A percentile compares a stretch with the other conserved stretches of the same genome.
phyloP scores from a whole-genome alignment of 1,284 basidiomycete genomes.

The Ganoderma lingzhi region DNA sequence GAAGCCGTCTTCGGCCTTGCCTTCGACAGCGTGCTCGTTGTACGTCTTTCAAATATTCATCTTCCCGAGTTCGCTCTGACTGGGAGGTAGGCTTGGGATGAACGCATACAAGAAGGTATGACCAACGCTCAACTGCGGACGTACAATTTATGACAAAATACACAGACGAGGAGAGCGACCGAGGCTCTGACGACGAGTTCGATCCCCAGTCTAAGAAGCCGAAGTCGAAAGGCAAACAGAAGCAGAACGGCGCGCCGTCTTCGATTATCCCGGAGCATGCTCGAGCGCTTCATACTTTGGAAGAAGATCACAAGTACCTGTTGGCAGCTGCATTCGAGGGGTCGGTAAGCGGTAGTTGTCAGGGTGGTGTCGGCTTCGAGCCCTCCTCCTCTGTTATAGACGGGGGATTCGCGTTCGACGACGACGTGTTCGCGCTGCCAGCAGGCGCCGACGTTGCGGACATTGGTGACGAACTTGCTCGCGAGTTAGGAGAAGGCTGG shows the following conservation, averaged over 20 bases:
- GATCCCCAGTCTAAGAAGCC: constrained; percentile 48
- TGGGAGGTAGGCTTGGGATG: constrained; percentile 67
- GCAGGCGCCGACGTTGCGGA: constrained; percentile 67
- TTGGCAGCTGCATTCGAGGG: constrained; percentile 70
- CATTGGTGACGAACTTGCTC: constrained; percentile 73
- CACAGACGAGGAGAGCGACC: constrained; percentile 35
- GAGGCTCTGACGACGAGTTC: constrained; percentile 58
- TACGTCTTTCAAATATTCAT: constrained; percentile 46
- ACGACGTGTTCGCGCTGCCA: constrained; percentile 57
- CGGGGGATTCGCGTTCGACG: constrained; percentile 57
- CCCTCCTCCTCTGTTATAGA: constrained; percentile 67
- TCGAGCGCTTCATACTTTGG: constrained; percentile 66
- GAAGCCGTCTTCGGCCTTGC: constrained; percentile 61
- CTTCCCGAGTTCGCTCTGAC: background rate
- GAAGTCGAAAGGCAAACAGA: constrained; percentile 44
- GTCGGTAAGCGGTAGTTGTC: constrained; percentile 53
- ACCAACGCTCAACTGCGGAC: background rate
- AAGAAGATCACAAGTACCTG: constrained; percentile 73
- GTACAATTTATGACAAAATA: background rate
- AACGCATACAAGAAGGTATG: constrained; percentile 35
- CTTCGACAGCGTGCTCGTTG: constrained; percentile 72
- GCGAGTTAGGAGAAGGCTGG: constrained; percentile 79
- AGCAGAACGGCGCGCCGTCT: constrained; percentile 37
- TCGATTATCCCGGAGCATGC: constrained; percentile 49
- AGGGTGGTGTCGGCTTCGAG: constrained; percentile 41